Evolutionary conservation across 2,329 filamentous ascomycete genomes (phyloP).

Genomic region (Cercospora sp.): DNA sequence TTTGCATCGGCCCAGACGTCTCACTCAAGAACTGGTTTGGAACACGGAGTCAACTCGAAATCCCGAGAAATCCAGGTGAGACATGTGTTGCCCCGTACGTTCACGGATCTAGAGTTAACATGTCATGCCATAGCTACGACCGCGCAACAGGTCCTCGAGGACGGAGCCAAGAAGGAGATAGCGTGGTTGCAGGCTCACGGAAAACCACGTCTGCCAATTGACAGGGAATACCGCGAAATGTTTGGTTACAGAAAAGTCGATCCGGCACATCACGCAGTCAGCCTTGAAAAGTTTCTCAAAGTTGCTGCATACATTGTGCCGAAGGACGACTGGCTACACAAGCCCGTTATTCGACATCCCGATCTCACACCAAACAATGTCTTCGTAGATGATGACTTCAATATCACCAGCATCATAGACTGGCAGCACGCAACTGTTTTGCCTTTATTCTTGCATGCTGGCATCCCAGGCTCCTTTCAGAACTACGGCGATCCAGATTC

Average conservation of each 20-base stretch:
- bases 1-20: conserved; percentile 40
- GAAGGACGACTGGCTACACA: conserved; percentile 1
- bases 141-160: conserved; percentile 26
- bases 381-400: conserved; percentile 36
- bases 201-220: neutral
- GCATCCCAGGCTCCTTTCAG: neutral
- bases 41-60: conserved; percentile 30
- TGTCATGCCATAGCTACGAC: conserved; percentile 11
- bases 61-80: conserved; percentile 38
- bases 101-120: neutral
- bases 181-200: neutral
- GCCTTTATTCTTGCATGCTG: conserved; percentile 20
- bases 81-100: neutral
- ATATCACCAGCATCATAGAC: conserved; percentile 35
- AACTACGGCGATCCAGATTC: neutral
- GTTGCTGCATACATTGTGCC: neutral
- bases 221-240: neutral
- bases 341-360: conserved; percentile 39
- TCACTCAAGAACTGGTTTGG: conserved; percentile 37
- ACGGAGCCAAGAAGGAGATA: conserved; percentile 38
- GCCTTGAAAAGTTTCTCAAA: neutral
- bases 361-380: conserved; percentile 41
- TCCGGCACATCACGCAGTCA: conserved; percentile 6
- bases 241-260: neutral
- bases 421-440: conserved; percentile 23